These are phyloP conservation scores for Pelargonium nanum DNA, from an alignment of 345 rosid species.

Conservation along the genomic window DNA sequence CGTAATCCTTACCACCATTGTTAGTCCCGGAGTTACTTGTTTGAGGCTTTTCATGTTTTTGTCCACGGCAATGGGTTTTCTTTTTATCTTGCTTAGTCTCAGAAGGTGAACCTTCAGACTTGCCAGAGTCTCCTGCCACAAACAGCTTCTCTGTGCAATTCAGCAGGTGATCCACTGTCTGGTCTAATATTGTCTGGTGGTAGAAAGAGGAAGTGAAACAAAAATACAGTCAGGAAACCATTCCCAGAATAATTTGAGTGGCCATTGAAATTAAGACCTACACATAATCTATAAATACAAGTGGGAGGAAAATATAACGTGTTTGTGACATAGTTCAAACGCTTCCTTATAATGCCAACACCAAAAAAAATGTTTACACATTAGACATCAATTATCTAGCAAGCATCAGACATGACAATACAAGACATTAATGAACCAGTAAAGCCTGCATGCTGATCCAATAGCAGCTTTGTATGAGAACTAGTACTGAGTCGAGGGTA, in stretches of 20 bases:
- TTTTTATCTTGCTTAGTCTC: slow-evolving; percentile 17
- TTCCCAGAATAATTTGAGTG: not conserved
- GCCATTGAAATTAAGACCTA: not conserved
- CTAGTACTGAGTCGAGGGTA: too few relatives aligned
- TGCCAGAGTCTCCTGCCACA: slow-evolving; percentile 22
- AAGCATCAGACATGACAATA: too few relatives aligned
- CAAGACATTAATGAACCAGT: too few relatives aligned
- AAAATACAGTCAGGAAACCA: not conserved
- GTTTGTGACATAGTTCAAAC: too few relatives aligned
- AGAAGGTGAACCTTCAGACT: slow-evolving; percentile 10
- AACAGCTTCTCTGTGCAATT: slow-evolving; percentile 49
- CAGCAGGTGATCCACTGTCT: slow-evolving; percentile 59
- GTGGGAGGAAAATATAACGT: not conserved
- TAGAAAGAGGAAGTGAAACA: not conserved
- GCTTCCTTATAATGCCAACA: too few relatives aligned
- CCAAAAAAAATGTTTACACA: too few relatives aligned
- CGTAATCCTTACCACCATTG: slow-evolving; percentile 34
- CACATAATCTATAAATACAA: too few relatives aligned
- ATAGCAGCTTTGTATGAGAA: too few relatives aligned
- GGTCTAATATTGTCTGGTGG: slow-evolving; percentile 39
- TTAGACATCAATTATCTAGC: too few relatives aligned
- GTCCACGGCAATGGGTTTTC: slow-evolving; percentile 10
- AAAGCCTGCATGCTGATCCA: too few relatives aligned
- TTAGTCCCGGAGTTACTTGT: slow-evolving; percentile 17
- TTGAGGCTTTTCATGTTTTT: slow-evolving; percentile 19